Evolutionary conservation across 2,329 filamentous ascomycete species (phyloP), one percentile per base, ranked within the genome.

Genomic region (Xylariaceae sp.): DNA sequence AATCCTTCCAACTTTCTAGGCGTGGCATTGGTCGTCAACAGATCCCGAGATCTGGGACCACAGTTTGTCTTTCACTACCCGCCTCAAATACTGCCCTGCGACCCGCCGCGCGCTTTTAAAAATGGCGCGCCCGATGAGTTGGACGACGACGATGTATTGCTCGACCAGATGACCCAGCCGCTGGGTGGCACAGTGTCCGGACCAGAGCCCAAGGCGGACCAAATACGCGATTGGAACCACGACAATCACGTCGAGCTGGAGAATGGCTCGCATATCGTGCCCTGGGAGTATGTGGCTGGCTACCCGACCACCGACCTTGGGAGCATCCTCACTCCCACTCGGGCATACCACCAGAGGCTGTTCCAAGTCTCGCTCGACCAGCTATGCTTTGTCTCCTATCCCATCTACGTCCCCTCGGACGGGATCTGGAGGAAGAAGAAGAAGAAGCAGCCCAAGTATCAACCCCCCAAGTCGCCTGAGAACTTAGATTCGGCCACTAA

Each of bases 1-100:
- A 72, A 65, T 51, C 55, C 61, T 22, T 66, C 70, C 44, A 77
- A 75, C 52, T 70, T 77, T 43, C 58, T 89, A 32, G 83, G 80
- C 26, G 76, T 90, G 37, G 76, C 85, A 32, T 72, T 90, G 24
- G 76, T 88, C 45, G 77, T 85, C 49, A 77, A 77, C 50, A 75
- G 83, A 44, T 84, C 83, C 21, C 77, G 82, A 44, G 82, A 85
- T 47, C n/a, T n/a, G n/a, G 86, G 87, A 12, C 83, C 87, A 18
- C 77, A 79, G 43, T 82, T 92, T 49, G 82, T 92, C 49, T 94
- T 89, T 58, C 85, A 94, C 59, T 92, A 92, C 52, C 87, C 87
- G n/a, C 72, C 79, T n/a, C 57, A 64, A 29, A 66, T 75, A 27
- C 53, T 52, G 7, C 55, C 47, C 60, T 64, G 50, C 58, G 67